phyloP scores from a whole-genome alignment of 768 basidiomycete species.

The Tricholoma sp. region DNA sequence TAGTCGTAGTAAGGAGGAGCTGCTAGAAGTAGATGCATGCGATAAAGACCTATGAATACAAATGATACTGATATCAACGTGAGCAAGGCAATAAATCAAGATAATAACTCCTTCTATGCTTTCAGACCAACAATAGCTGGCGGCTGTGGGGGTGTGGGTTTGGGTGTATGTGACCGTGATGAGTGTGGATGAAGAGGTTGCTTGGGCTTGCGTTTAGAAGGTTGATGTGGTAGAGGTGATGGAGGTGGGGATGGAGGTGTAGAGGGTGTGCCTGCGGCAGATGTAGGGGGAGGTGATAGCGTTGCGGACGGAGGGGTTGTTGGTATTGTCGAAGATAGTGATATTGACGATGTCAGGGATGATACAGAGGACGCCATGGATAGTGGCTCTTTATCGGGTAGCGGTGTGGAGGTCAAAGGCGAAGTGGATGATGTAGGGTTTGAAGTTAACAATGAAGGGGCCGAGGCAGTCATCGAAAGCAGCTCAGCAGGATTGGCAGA shows the following conservation, averaged over 20 bases:
- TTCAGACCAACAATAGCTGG: conserved; percentile 22
- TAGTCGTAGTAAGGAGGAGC: neutral
- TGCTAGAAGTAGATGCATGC: neutral
- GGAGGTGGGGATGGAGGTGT: conserved; percentile 5
- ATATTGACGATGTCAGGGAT: neutral
- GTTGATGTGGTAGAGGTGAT: conserved; percentile 10
- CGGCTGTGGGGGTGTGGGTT: conserved; percentile 17
- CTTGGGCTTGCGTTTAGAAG: conserved; percentile 17
- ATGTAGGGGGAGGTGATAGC: neutral
- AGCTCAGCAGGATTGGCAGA: conserved; percentile 3
- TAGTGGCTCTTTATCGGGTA: neutral
- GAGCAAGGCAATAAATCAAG: neutral
- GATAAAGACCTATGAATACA: conserved; percentile 12
- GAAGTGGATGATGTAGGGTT: neutral
- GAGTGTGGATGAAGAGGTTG: conserved; percentile 3
- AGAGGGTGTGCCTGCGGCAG: neutral
- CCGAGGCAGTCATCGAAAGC: conserved; percentile 10
- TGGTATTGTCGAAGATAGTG: conserved; percentile 1
- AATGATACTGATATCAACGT: neutral
- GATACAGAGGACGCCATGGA: neutral
- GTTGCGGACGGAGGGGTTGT: conserved; percentile 4
- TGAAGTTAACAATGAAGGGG: conserved; percentile 9
- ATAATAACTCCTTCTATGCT: conserved; percentile 14
- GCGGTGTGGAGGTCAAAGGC: neutral
- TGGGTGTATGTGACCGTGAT: conserved; percentile 16